Evolutionary conservation across 768 basidiomycete species (phyloP).

Genomic region (Trametes maxima): DNA sequence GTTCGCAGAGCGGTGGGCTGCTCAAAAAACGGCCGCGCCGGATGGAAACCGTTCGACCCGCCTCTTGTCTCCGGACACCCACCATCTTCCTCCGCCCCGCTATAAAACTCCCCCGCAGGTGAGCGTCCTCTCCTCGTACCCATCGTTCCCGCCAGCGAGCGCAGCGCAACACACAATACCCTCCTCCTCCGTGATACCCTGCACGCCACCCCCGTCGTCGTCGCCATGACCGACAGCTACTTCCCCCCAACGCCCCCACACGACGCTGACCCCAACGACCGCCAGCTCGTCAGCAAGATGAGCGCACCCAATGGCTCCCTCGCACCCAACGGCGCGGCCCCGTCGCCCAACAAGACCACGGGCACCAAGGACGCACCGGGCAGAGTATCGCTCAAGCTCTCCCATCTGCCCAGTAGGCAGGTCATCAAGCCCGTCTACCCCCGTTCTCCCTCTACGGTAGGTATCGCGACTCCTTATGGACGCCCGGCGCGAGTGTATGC

Average conservation of each 20-base stretch:
- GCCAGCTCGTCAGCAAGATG: slow-evolving; percentile 8
- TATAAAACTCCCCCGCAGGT: slow-evolving; percentile 8
- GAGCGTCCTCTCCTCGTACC: slow-evolving; percentile 4
- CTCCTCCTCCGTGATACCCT: background rate
- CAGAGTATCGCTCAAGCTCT: slow-evolving; percentile 70
- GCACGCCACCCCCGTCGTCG: background rate
- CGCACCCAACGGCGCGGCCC: slow-evolving; percentile 26
- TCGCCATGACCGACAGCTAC: slow-evolving; percentile 30
- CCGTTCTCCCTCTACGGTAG: slow-evolving; percentile 69
- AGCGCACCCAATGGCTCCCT: slow-evolving; percentile 7
- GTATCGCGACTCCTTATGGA: background rate
- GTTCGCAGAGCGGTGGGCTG: background rate
- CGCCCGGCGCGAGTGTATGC: too few species aligned
- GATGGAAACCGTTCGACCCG: background rate
- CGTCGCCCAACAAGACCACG: slow-evolving; percentile 23
- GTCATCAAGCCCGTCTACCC: slow-evolving; percentile 75
- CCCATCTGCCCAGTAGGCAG: slow-evolving; percentile 73
- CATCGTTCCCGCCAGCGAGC: background rate
- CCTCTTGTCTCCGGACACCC: slow-evolving; percentile 11
- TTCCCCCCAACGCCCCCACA: slow-evolving; percentile 39
- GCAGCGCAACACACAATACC: background rate
- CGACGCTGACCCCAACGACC: slow-evolving; percentile 26
- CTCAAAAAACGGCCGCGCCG: slow-evolving; percentile 4
- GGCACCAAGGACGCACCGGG: slow-evolving; percentile 41
- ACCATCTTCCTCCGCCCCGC: background rate